Percentiles rank a stretch among this genome's conserved stretches.
These are phyloP conservation scores for Botrytis cinerea DNA, from an alignment of 2,329 filamentous ascomycete species.

Conservation along the genomic window DNA sequence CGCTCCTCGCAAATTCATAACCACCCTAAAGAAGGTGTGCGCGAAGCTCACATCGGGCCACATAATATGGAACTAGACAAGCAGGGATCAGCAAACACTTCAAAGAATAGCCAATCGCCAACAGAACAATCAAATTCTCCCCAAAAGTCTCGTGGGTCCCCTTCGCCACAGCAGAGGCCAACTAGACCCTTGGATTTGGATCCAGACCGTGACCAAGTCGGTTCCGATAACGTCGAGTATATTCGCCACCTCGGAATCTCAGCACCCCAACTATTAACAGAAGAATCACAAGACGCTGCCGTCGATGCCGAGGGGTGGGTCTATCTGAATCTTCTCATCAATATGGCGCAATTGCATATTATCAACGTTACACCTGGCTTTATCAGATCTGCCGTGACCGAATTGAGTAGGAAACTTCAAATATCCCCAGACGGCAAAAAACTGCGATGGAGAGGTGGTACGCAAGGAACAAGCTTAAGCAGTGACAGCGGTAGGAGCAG, in stretches of 20 bases:
- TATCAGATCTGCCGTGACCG: slow-evolving; percentile 68
- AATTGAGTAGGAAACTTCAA: slow-evolving; percentile 74
- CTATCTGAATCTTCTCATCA: slow-evolving; percentile 77
- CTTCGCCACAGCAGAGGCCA: slow-evolving; percentile 68
- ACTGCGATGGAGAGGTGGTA: slow-evolving; percentile 75
- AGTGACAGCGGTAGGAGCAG: slow-evolving; percentile 61
- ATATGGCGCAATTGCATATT: slow-evolving; percentile 82
- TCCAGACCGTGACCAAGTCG: slow-evolving; percentile 72
- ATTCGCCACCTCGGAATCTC: slow-evolving; percentile 72
- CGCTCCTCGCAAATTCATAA: slow-evolving; percentile 32
- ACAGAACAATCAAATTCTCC: slow-evolving; percentile 25
- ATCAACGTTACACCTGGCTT: slow-evolving; percentile 80
- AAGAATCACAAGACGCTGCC: slow-evolving; percentile 53
- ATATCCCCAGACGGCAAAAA: slow-evolving; percentile 76
- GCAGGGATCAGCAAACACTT: slow-evolving; percentile 21
- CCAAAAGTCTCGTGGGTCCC: slow-evolving; percentile 19
- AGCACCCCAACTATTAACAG: slow-evolving; percentile 56
- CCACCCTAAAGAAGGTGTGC: slow-evolving; percentile 41
- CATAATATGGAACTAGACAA: slow-evolving; percentile 30
- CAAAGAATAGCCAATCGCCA: slow-evolving; percentile 33
- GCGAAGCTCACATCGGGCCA: slow-evolving; percentile 46
- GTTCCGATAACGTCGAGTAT: slow-evolving; percentile 77
- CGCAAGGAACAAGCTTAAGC: slow-evolving; percentile 63
- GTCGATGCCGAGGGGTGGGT: slow-evolving; percentile 75
- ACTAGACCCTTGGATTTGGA: slow-evolving; percentile 77